Evolutionary conservation across 2,329 filamentous ascomycete species (phyloP), one percentile per base, ranked within the genome.

Genomic region (Blastomyces gilchristii): DNA sequence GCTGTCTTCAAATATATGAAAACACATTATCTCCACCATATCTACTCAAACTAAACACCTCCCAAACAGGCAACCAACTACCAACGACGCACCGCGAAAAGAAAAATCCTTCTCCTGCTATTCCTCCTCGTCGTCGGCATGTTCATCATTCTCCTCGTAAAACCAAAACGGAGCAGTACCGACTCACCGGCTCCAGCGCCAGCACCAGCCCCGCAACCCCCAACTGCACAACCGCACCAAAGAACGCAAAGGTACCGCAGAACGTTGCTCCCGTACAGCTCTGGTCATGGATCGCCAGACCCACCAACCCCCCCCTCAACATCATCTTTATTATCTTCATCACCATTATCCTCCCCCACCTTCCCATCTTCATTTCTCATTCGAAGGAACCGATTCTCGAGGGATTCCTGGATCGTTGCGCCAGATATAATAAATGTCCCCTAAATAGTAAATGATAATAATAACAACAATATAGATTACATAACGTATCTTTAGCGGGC

Each of bases 101-200:
- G 94, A 68, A 97, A 96, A 78, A 87, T 96, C 58, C 94, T 99
- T 63, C 81, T 99, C 50, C 79, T 99, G n/a, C 80, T 99, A 25
- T 76, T 96, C 7, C 79, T 99, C 34, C 77, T 97, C 28, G 87
- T 99, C 61, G 86, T 87, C 25, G 94, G 90, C 41, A 83, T 96
- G 78, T 88, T 99, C 70, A 96, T 96, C 69, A 73, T 96, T 50
- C 76, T 96, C 1, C 75, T 90, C 49, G 81, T 96, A 66, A 96
- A 96, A 76, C 90, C 90, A 0, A 91, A 88, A 74, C 70, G 70
- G 22, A 67, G 71, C 67, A 58, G 64, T 67, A 60, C 39, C 66
- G 6, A 54, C 70, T 25, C 68, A 71, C 2, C 63, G 70, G 52
- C 63, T 68, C 49, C 66, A 67, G 52, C 65, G 68, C 39, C 22